Evolutionary conservation across 345 rosid genomes (phyloP).

Genomic region (Clarkia xantiana): DNA sequence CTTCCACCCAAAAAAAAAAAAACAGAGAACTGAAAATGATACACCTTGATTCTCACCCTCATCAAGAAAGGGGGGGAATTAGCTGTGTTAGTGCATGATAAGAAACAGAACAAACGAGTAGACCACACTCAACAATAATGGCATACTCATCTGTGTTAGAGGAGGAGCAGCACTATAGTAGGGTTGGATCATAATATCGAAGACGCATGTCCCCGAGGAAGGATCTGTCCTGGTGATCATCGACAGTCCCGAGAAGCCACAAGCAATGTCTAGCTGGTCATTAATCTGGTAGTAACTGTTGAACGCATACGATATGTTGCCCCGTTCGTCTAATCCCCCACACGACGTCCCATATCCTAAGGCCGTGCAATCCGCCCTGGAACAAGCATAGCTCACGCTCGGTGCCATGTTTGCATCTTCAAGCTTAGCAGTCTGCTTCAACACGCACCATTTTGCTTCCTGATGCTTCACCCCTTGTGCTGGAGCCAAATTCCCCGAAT

Average conservation of each 20-base stretch:
- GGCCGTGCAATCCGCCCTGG: slow-evolving; percentile 62
- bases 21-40: too few species aligned
- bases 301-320: slow-evolving; percentile 76
- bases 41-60: too few species aligned
- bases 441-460: slow-evolving; percentile 64
- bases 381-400: slow-evolving; percentile 72
- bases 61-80: too few species aligned
- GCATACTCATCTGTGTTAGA: background rate
- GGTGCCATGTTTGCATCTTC: slow-evolving; percentile 54
- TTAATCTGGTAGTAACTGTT: slow-evolving; percentile 80
- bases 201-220: slow-evolving; percentile 39
- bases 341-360: slow-evolving; percentile 91
- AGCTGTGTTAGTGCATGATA: too few species aligned
- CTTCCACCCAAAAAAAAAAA: too few species aligned
- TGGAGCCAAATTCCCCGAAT: slow-evolving; percentile 38
- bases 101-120: too few species aligned
- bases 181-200: slow-evolving; percentile 57
- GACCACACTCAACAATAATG: background rate
- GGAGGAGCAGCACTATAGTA: slow-evolving; percentile 40
- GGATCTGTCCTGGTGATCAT: slow-evolving; percentile 50
- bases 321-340: slow-evolving; percentile 31
- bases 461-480: slow-evolving; percentile 42
- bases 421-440: slow-evolving; percentile 47
- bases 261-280: slow-evolving; percentile 61
- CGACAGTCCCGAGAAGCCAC: slow-evolving; percentile 62